Conservation (phyloP, 2,329 filamentous ascomycete species). For the Tricladium varicosporioides region DNA sequence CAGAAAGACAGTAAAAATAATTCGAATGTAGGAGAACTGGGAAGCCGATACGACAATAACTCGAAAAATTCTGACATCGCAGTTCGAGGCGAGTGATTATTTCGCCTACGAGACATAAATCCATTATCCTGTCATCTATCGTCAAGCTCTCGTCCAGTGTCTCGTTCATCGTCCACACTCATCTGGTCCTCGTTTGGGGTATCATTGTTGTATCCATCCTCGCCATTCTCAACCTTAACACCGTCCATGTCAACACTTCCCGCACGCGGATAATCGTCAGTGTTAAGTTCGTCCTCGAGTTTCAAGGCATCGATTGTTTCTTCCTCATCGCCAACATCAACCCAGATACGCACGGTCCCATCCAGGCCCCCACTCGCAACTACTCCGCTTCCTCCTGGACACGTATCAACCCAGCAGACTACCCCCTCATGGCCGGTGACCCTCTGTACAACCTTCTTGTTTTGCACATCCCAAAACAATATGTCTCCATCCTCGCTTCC, state of each 20-base stretch:
- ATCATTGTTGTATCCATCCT: constrained; percentile 22
- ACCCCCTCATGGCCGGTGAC: constrained; percentile 54
- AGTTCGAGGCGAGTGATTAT: neutral
- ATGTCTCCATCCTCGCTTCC: constrained; percentile 87
- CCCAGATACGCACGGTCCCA: constrained; percentile 60
- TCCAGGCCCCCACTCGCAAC: constrained; percentile 63
- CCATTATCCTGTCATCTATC: constrained; percentile 20
- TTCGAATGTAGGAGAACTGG: neutral
- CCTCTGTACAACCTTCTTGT: constrained; percentile 77
- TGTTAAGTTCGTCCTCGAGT: constrained; percentile 8
- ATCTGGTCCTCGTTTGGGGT: constrained; percentile 23
- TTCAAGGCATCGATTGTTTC: constrained; percentile 22
- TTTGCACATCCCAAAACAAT: constrained; percentile 86
- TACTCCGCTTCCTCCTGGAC: constrained; percentile 46
- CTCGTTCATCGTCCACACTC: constrained; percentile 11
- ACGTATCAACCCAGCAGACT: constrained; percentile 66
- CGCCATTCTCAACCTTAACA: constrained; percentile 19
- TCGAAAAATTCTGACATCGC: neutral
- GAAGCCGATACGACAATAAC: neutral
- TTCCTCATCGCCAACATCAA: constrained; percentile 37
- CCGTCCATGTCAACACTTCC: constrained; percentile 9
- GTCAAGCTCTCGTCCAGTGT: constrained; percentile 5
- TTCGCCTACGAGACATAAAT: constrained; percentile 6
- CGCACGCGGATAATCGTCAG: constrained; percentile 11
- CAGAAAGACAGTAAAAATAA: neutral